Evolutionary conservation across 164 flowering plant genomes (phyloP).

Genomic region (Nymphaea colorata): DNA sequence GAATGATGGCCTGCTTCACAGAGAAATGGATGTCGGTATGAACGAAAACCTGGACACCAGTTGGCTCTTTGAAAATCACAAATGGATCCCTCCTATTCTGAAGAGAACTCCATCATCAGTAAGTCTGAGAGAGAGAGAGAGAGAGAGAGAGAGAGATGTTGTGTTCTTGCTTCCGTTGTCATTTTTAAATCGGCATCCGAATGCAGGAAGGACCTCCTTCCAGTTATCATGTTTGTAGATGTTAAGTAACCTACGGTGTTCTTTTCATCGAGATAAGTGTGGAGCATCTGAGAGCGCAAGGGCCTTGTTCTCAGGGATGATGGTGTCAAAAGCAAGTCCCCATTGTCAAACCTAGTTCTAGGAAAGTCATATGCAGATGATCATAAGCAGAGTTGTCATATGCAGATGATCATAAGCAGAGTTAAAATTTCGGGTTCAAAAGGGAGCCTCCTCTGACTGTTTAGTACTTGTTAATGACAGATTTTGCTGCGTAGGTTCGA

Average conservation of each 20-base stretch:
- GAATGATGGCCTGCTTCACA: neutral
- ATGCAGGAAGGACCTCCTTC: neutral
- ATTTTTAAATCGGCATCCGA: neutral
- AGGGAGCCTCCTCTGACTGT: neutral
- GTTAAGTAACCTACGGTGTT: slow-evolving; percentile 1
- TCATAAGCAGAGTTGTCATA: neutral
- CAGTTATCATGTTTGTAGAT: slow-evolving; percentile 2
- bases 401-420: neutral
- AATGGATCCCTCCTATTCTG: neutral
- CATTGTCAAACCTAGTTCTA: neutral
- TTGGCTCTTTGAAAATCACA: neutral
- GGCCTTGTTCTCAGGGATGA: slow-evolving; percentile 1
- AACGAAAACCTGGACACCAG: neutral
- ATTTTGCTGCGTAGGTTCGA: neutral
- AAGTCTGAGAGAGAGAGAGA: neutral
- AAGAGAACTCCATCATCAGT: slow-evolving; percentile 2
- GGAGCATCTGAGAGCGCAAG: slow-evolving; percentile 1
- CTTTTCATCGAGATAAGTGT: neutral
- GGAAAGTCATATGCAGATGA: neutral
- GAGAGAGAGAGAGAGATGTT: slow-evolving; percentile 1
- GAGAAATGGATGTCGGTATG: slow-evolving; percentile 1
- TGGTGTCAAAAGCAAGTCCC: slow-evolving; percentile 4
- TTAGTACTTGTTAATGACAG: neutral
- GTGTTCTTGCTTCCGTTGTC: neutral
- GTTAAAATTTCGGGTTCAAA: neutral